Evolutionary conservation across 306 rosid genomes (phyloP), one percentile per base, ranked within the genome.

Genomic region (Astragalus membranaceus): DNA sequence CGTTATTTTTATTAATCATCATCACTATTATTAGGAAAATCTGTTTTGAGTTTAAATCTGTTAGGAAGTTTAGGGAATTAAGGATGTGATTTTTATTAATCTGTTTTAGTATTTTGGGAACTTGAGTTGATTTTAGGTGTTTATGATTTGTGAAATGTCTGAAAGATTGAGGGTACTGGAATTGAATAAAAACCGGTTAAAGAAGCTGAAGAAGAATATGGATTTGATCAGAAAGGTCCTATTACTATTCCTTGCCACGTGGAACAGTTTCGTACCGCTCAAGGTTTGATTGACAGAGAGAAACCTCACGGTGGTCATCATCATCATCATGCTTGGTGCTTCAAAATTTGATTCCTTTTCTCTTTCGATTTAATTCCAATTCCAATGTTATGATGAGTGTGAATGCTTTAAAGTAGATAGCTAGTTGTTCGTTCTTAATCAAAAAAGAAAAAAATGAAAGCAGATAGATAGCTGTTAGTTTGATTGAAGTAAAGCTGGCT

Each of bases 161-260:
- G n/a, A n/a, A n/a, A n/a, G n/a, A n/a, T n/a, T n/a, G n/a, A n/a
- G n/a, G n/a, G n/a, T n/a, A n/a, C n/a, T n/a, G n/a, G n/a, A n/a
- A n/a, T n/a, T n/a, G n/a, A n/a, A n/a, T n/a, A n/a, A n/a, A n/a
- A n/a, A n/a, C n/a, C n/a, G n/a, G n/a, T n/a, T n/a, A 86, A 91
- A 78, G 88, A 85, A 36, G 95, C 97, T 10, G 99, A 95, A 73
- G 88, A 91, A 3, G 99, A 95, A 72, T 89, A 69, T 30, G 99
- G 99, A 0, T 95, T 95, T 5, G 82, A 88, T 47, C 99, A 88
- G 47, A 82, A 87, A 23, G 99, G 99, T 0, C 97, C 97, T 3
- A 95, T 95, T 61, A 79, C 85, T 32, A 91, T 95, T 4, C 99
- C 97, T 0, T 95, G 99, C 85, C 96, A 84, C 5, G 89, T 89